Evolutionary conservation across 2,329 filamentous ascomycete species (phyloP), one percentile per base, ranked within the genome.

Genomic region (Torrubiellomyces zombiae): DNA sequence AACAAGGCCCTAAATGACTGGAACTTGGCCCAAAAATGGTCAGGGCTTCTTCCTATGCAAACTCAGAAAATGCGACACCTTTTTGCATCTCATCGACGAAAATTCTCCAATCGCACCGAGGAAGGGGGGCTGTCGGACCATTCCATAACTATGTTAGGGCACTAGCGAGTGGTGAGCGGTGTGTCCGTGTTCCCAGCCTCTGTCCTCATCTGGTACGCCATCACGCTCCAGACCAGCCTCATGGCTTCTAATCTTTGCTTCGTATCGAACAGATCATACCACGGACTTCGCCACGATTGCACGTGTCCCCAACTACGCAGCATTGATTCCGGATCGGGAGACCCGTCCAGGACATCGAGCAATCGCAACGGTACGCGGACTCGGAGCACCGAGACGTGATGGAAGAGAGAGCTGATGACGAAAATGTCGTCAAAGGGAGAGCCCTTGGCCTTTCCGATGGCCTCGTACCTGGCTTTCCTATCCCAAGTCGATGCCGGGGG

Each of bases 401-500:
- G 70, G 40, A 72, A 72, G 16, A 75, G 43, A 4, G 57, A 59
- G 43, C 65, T 72, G 20, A 75, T 42, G 20, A 75, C 52, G 33
- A 71, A 75, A 2, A 75, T 50, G 35, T 75, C 69, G 34, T 75
- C 70, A 37, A 61, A 63, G 17, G 52, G 52, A 2, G 44, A 51
- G 3, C 58, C 60, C 1, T 37, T 36, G 8, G 44, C 42, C 32
- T 58, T 61, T 5, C 69, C 69, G 29, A 75, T 65, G 13, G 67
- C 56, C 31, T 55, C 45, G 39, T 74, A 75, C 17, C 56, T 53
- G 16, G 61, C 58, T 46, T 70, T 71, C 29, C 53, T 55, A 38
- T 75, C 70, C 70, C 70, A 75, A 13, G 57, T 62, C 6, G 57
- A 49, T 7, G 61, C 47, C 0, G 70, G 69, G 7, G 62, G 63